A percentile compares a stretch with the other conserved stretches of the same genome.
Conservation (phyloP, 2,329 filamentous ascomycete genomes). For the Alternaria conjuncta region DNA sequence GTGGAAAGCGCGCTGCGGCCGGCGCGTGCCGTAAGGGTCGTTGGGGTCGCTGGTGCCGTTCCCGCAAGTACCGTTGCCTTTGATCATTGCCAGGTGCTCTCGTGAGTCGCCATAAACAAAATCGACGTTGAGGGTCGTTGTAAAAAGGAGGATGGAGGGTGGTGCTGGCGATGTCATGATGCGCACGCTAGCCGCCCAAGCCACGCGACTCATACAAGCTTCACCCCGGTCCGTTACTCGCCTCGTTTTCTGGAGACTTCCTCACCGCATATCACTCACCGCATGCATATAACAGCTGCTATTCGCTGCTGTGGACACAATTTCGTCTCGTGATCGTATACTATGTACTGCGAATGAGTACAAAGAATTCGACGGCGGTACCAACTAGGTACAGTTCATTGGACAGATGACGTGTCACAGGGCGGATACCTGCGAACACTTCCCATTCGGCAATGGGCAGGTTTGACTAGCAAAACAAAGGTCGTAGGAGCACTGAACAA, state of each 20-base stretch:
- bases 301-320: not conserved
- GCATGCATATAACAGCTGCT: not conserved
- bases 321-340: not conserved
- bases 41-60: constrained; percentile 9
- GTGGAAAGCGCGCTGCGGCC: constrained; percentile 52
- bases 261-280: not conserved
- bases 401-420: not conserved
- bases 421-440: not conserved
- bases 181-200: constrained; percentile 13
- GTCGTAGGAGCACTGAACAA: not conserved
- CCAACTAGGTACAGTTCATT: not conserved
- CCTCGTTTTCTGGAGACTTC: not conserved
- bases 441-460: not conserved
- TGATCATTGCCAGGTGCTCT: constrained; percentile 26
- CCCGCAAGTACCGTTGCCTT: constrained; percentile 24
- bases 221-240: not conserved
- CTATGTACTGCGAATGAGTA: not conserved
- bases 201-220: not conserved
- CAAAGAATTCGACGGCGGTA: not conserved
- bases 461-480: not conserved
- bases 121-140: constrained; percentile 8
- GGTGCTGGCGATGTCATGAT: constrained; percentile 13
- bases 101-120: constrained; percentile 17
- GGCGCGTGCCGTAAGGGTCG: constrained; percentile 43
- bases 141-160: constrained; percentile 5